Conservation (phyloP, 768 basidiomycete genomes). For the Cantharellus cinnabarinus region DNA sequence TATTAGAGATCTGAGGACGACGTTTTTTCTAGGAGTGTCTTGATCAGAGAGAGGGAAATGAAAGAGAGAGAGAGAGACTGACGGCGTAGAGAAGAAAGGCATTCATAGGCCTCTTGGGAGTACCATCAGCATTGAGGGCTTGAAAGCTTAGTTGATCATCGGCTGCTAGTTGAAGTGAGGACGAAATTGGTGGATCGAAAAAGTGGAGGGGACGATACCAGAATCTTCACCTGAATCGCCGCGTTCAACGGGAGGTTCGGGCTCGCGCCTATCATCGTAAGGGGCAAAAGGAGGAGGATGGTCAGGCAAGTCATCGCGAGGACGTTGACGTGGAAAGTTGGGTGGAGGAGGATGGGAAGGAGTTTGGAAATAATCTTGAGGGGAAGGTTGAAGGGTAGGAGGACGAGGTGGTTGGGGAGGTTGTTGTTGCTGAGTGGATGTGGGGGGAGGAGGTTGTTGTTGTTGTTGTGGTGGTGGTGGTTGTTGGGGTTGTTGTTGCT, state of each 20-base stretch:
- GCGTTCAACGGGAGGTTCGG: background rate
- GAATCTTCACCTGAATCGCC: background rate
- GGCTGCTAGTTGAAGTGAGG: background rate
- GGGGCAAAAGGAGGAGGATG: background rate
- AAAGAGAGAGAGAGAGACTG: background rate
- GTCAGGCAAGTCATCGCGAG: too few relatives aligned
- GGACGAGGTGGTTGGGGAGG: background rate
- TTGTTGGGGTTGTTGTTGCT: background rate
- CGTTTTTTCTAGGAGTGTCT: constrained; percentile 20
- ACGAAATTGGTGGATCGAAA: background rate
- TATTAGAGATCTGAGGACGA: constrained; percentile 66
- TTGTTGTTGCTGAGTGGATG: background rate
- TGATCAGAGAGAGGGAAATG: background rate
- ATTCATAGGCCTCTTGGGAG: constrained; percentile 82
- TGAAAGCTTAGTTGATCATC: constrained; percentile 18
- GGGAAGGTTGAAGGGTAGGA: background rate
- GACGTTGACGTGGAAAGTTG: too few relatives aligned
- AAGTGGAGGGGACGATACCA: background rate
- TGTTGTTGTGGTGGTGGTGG: background rate
- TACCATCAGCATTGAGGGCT: constrained; percentile 68
- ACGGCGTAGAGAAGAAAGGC: constrained; percentile 81
- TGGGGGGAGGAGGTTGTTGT: background rate
- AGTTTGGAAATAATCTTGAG: too few relatives aligned
- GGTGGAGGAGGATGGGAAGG: too few relatives aligned
- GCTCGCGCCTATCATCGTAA: background rate